A percentile compares a stretch with the other conserved stretches of the same genome.
phyloP scores from a whole-genome alignment of 495 filamentous ascomycete genomes.

The Neurospora tetraspora region DNA sequence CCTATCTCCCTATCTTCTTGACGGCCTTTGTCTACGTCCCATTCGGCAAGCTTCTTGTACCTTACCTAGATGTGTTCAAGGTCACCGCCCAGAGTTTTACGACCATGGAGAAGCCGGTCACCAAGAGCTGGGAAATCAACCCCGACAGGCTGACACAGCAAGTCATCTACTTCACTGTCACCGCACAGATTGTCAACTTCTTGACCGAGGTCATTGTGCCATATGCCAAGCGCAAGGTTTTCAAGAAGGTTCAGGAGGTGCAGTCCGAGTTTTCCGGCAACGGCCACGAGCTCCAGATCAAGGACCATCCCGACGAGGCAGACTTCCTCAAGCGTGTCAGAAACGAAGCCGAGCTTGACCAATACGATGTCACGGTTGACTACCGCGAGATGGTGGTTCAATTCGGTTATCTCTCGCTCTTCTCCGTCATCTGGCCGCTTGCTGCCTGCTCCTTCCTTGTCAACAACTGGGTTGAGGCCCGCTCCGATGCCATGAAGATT shows the following conservation, averaged over 20 bases:
- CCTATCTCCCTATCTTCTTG: constrained; percentile 83
- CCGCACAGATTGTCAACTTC: constrained; percentile 84
- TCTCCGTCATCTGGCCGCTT: constrained; percentile 87
- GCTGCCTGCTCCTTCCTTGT: constrained; percentile 80
- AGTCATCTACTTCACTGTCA: constrained; percentile 94
- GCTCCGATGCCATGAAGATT: constrained; percentile 91
- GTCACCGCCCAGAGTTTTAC: constrained; percentile 67
- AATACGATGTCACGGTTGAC: constrained; percentile 82
- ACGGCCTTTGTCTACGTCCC: constrained; percentile 97
- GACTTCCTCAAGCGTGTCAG: constrained; percentile 72
- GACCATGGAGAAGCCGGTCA: constrained; percentile 58
- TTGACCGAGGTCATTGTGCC: constrained; percentile 82
- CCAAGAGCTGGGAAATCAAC: constrained; percentile 70
- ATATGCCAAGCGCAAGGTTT: constrained; percentile 63
- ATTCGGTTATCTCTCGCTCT: constrained; percentile 79
- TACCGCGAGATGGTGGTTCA: constrained; percentile 94
- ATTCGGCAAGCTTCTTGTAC: constrained; percentile 78
- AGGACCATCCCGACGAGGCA: constrained; percentile 63
- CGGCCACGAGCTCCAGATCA: constrained; percentile 24
- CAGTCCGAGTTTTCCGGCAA: constrained; percentile 44
- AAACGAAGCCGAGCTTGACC: constrained; percentile 71
- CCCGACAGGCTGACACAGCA: constrained; percentile 78
- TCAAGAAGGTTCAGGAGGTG: constrained; percentile 64
- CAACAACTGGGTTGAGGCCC: constrained; percentile 95
- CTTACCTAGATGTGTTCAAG: constrained; percentile 80